Conservation (phyloP, 2,329 filamentous ascomycete species). For the Colletotrichum cereale region DNA sequence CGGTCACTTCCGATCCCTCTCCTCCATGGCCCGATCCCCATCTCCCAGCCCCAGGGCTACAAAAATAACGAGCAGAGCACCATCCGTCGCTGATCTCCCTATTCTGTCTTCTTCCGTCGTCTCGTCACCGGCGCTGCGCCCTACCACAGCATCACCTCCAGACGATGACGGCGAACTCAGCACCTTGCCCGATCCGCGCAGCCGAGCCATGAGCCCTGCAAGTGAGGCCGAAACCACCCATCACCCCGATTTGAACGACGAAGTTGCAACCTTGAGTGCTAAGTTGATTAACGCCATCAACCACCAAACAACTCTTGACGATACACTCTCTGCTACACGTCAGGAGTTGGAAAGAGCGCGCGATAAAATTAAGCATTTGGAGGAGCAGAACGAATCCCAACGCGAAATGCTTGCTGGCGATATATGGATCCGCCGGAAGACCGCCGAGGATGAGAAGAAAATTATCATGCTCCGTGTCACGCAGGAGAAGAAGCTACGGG, state of each 20-base stretch:
- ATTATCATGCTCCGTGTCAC: constrained; percentile 68
- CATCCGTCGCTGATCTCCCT: constrained; percentile 53
- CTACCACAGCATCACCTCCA: constrained; percentile 54
- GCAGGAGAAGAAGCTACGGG: constrained; percentile 75
- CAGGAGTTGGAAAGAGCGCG: constrained; percentile 84
- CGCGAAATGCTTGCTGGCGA: constrained; percentile 80
- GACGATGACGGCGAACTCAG: constrained; percentile 73
- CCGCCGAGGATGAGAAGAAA: constrained; percentile 79
- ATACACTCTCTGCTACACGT: constrained; percentile 83
- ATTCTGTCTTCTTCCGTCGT: constrained; percentile 54
- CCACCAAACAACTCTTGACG: constrained; percentile 91
- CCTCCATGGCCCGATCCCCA: constrained; percentile 59
- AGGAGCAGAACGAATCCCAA: constrained; percentile 74
- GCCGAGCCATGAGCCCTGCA: constrained; percentile 62
- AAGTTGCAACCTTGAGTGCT: constrained; percentile 91
- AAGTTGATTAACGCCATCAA: constrained; percentile 99
- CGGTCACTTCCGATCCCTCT: constrained; percentile 66
- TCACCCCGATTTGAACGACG: constrained; percentile 71
- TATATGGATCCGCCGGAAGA: constrained; percentile 79
- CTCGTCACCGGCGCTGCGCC: constrained; percentile 49
- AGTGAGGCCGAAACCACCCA: constrained; percentile 52
- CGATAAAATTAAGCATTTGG: constrained; percentile 76
- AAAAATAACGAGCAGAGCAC: constrained; percentile 53
- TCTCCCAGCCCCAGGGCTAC: constrained; percentile 52
- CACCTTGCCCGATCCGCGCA: constrained; percentile 76